phyloP scores from a whole-genome alignment of 306 rosid genomes.

The Clitoria ternatea region DNA sequence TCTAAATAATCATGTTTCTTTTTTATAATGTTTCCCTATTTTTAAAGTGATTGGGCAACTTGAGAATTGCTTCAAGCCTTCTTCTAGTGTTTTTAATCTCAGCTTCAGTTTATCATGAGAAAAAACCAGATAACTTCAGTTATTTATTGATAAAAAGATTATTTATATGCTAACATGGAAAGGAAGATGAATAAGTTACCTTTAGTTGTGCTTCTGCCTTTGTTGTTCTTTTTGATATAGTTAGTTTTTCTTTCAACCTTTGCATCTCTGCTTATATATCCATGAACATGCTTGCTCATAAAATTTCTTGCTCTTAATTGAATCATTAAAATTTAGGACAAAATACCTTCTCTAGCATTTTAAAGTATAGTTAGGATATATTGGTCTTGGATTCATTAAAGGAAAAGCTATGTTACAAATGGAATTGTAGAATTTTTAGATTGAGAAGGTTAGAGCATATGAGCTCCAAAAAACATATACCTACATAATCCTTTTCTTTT shows the following conservation, averaged over 20 bases:
- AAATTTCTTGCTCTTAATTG: background rate
- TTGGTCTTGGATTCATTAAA: background rate
- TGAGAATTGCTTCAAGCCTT: conserved; percentile 64
- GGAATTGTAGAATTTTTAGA: background rate
- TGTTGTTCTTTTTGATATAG: conserved; percentile 79
- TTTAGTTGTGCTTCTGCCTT: conserved; percentile 93
- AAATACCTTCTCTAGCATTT: background rate
- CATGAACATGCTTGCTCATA: conserved; percentile 5
- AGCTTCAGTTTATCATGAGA: conserved; percentile 80
- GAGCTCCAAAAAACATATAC: conserved; percentile 32
- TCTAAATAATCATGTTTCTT: conserved; percentile 43
- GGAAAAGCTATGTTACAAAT: background rate
- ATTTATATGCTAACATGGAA: background rate
- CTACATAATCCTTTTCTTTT: conserved; percentile 83
- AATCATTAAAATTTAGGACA: background rate
- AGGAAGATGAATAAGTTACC: conserved; percentile 34
- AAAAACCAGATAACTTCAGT: conserved; percentile 1
- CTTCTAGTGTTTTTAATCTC: conserved; percentile 81
- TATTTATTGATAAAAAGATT: background rate
- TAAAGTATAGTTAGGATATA: background rate
- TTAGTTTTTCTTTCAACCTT: conserved; percentile 82
- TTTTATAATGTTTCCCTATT: conserved; percentile 33
- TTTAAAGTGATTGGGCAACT: conserved; percentile 33
- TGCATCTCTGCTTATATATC: conserved; percentile 76
- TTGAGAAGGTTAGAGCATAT: background rate